Evolutionary conservation across 768 basidiomycete species (phyloP).

Genomic region (Leccinellum luteum): DNA sequence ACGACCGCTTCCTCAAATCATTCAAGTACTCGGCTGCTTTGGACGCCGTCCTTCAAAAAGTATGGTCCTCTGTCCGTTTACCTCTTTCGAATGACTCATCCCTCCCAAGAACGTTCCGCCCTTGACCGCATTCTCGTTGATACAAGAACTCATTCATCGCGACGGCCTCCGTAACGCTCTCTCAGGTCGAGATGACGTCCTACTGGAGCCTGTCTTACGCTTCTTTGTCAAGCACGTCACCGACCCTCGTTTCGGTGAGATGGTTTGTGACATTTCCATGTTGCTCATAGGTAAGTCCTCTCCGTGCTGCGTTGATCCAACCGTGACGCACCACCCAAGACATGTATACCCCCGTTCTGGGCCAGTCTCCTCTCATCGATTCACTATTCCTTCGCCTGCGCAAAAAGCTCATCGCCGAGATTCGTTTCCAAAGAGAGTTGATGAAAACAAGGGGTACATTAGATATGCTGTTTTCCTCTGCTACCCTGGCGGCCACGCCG

Average conservation of each 20-base stretch:
- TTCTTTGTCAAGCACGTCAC: slow-evolving; percentile 81
- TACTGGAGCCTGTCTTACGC: slow-evolving; percentile 87
- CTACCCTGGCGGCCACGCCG: slow-evolving; percentile 33
- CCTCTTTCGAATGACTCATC: background rate
- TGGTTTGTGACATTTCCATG: slow-evolving; percentile 76
- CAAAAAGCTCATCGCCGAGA: slow-evolving; percentile 81
- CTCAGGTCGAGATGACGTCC: slow-evolving; percentile 87
- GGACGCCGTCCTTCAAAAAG: slow-evolving; percentile 87
- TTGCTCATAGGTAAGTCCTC: slow-evolving; percentile 75
- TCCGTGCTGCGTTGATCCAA: background rate
- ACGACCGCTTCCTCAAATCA: slow-evolving; percentile 83
- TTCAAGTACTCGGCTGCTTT: slow-evolving; percentile 96
- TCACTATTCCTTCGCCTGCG: slow-evolving; percentile 76
- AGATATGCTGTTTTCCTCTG: slow-evolving; percentile 82
- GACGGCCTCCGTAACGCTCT: slow-evolving; percentile 87
- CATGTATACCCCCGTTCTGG: slow-evolving; percentile 88
- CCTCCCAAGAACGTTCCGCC: slow-evolving; percentile 73
- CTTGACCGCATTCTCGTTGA: slow-evolving; percentile 81
- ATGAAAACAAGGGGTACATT: slow-evolving; percentile 81
- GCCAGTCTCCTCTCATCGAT: slow-evolving; percentile 92
- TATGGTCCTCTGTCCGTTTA: slow-evolving; percentile 27
- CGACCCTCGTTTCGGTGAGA: slow-evolving; percentile 90
- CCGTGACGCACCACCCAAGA: slow-evolving; percentile 46
- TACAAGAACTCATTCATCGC: slow-evolving; percentile 89
- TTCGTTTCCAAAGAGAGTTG: slow-evolving; percentile 86